Evolutionary conservation across 2,329 filamentous ascomycete species (phyloP), one percentile per base, ranked within the genome.

Genomic region (Fusarium devonianum): DNA sequence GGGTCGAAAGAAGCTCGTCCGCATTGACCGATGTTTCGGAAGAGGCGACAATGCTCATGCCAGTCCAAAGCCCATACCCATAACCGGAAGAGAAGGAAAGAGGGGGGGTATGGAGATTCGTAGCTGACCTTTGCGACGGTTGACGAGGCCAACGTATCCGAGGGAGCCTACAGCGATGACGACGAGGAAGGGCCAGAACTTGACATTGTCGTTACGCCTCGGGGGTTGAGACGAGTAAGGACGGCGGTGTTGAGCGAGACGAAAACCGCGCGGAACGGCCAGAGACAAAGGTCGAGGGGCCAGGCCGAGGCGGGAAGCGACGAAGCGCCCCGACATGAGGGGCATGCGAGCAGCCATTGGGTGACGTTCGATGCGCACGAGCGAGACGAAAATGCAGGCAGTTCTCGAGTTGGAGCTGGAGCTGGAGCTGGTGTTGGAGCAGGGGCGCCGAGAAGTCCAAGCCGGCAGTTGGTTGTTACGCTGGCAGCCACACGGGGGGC

Each of bases 121-220:
- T 12, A 38, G 23, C 76, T 69, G 51, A 81, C 80, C 76, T 69
- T 73, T 74, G 56, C 75, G 78, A 55, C 69, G 70, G 53, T 82
- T 79, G 37, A 79, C 75, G 33, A 84, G 69, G 25, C 76, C 67
- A 22, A 78, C 67, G 66, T 83, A 84, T 17, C 76, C 78, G 11
- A 74, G 75, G 7, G 74, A 73, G 36, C 78, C 77, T 12, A 77
- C 57, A 22, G 69, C 75, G 55, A 82, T 76, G 57, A 84, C 71
- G 40, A 71, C 67, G 34, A 79, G n/a, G 56, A 84, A 83, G 2
- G 81, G 81, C 79, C 80, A 83, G 67, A 84, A 83, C 69, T 82
- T 83, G 73, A 83, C 66, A 33, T 61, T 67, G 41, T 64, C 70
- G 32, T 65, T 62, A 33, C 70, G 68, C 13, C 67, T 68, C 25